A percentile compares a stretch with the other conserved stretches of the same genome.
Evolutionary conservation across 1,284 basidiomycete species (phyloP).

Genomic region (Erythrobasidium hasegawianum): DNA sequence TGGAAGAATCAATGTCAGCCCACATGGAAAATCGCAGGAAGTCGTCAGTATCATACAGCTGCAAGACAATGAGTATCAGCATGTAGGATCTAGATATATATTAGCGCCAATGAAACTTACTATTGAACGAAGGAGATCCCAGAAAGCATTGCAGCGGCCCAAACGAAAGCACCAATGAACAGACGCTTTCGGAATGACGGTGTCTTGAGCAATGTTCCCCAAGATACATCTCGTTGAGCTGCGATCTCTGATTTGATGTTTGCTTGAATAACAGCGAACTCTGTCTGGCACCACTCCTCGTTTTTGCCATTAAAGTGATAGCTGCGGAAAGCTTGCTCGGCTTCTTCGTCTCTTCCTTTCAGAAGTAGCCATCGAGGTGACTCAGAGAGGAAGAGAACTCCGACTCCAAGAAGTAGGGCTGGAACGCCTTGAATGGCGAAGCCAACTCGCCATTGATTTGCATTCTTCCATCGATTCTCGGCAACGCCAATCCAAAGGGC

Average conservation of each 20-base stretch:
- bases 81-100: too few relatives aligned
- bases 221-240: slow-evolving; percentile 11
- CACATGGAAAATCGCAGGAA: too few relatives aligned
- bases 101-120: slow-evolving; percentile 3
- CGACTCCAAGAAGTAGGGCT: slow-evolving; percentile 13
- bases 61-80: too few relatives aligned
- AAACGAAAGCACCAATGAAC: slow-evolving; percentile 15
- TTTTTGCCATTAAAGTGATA: slow-evolving; percentile 7
- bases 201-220: slow-evolving; percentile 15
- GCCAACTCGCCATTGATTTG: slow-evolving; percentile 19
- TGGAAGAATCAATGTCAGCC: too few relatives aligned
- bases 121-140: slow-evolving; percentile 34
- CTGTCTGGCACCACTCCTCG: slow-evolving; percentile 17
- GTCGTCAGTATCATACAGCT: too few relatives aligned
- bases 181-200: slow-evolving; percentile 22
- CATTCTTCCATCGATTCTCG: background rate
- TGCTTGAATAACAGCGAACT: slow-evolving; percentile 11
- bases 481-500: slow-evolving; percentile 28
- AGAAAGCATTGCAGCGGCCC: slow-evolving; percentile 29
- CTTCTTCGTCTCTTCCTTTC: slow-evolving; percentile 32
- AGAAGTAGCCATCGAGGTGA: slow-evolving; percentile 28
- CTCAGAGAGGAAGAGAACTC: slow-evolving; percentile 25
- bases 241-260: slow-evolving; percentile 16
- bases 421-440: slow-evolving; percentile 29
- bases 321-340: slow-evolving; percentile 24